phyloP scores from a whole-genome alignment of 495 filamentous ascomycete genomes.

The Aspergillus haitiensis region DNA sequence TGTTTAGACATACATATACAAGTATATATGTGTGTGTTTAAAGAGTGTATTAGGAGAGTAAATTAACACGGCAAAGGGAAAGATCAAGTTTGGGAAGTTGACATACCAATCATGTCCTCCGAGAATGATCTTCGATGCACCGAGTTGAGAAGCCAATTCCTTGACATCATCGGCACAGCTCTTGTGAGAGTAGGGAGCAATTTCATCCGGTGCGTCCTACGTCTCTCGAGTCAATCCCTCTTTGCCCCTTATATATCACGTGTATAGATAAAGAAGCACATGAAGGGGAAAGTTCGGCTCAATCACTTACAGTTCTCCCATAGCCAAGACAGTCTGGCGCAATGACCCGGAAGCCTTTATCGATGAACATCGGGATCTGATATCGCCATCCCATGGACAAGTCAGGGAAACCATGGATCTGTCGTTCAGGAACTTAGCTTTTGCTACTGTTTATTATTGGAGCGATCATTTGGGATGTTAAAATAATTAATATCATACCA shows the following conservation, averaged over 20 bases:
- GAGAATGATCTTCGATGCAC: slow-evolving; percentile 62
- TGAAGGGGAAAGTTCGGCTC: not conserved
- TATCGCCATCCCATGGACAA: slow-evolving; percentile 73
- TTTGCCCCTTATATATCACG: not conserved
- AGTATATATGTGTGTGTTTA: no score
- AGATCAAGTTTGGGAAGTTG: not conserved
- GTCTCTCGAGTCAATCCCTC: slow-evolving; percentile 1
- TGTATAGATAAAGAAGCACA: not conserved
- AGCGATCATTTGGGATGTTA: not conserved
- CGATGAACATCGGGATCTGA: slow-evolving; percentile 75
- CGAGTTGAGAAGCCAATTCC: slow-evolving; percentile 59
- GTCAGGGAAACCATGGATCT: slow-evolving; percentile 71
- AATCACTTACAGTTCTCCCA: slow-evolving; percentile 61
- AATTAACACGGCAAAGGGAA: not conserved
- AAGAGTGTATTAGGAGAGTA: not conserved
- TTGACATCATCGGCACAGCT: slow-evolving; percentile 68
- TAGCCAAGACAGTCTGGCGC: slow-evolving; percentile 82
- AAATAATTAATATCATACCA: slow-evolving; percentile 40
- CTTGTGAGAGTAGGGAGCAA: slow-evolving; percentile 65
- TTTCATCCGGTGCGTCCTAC: slow-evolving; percentile 59
- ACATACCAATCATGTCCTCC: slow-evolving; percentile 87
- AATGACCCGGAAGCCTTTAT: slow-evolving; percentile 68
- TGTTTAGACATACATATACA: no score
- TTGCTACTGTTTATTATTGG: slow-evolving; percentile 9
- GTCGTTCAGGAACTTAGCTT: not conserved